These are phyloP conservation scores for Murraya paniculata DNA, from an alignment of 345 rosid species.

Conservation along the genomic window DNA sequence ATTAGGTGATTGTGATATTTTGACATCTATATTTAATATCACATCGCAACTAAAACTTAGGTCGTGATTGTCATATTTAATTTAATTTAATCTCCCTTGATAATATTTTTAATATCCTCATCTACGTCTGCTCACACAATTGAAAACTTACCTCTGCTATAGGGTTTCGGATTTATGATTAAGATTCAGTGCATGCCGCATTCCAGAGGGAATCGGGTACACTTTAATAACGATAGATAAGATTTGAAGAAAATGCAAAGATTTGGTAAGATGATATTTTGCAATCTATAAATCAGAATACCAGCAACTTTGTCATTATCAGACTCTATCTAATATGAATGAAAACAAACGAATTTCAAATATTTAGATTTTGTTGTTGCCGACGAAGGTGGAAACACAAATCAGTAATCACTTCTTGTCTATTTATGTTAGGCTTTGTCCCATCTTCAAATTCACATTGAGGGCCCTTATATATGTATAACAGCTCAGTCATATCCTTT, in stretches of 20 bases:
- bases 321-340: not conserved
- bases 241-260: constrained; percentile 14
- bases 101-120: not conserved
- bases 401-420: constrained; percentile 3
- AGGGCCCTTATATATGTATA: constrained; percentile 24
- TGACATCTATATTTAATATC: not conserved
- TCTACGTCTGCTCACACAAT: not conserved
- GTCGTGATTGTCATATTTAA: not conserved
- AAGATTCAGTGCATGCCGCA: constrained; percentile 14
- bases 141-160: not conserved
- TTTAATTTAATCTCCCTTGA: not conserved
- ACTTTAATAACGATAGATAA: constrained; percentile 7
- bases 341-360: constrained; percentile 32
- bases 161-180: constrained; percentile 15
- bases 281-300: constrained; percentile 5
- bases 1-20: not conserved
- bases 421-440: constrained; percentile 25
- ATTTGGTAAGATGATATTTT: constrained; percentile 7
- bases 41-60: not conserved
- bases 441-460: not conserved
- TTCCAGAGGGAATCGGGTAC: constrained; percentile 28
- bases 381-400: constrained; percentile 20
- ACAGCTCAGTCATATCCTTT: constrained; percentile 22
- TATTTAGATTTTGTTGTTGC: constrained; percentile 43
- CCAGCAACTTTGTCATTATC: constrained; percentile 32